phyloP scores from a whole-genome alignment of 306 rosid genomes.

The Quercus dentata region DNA sequence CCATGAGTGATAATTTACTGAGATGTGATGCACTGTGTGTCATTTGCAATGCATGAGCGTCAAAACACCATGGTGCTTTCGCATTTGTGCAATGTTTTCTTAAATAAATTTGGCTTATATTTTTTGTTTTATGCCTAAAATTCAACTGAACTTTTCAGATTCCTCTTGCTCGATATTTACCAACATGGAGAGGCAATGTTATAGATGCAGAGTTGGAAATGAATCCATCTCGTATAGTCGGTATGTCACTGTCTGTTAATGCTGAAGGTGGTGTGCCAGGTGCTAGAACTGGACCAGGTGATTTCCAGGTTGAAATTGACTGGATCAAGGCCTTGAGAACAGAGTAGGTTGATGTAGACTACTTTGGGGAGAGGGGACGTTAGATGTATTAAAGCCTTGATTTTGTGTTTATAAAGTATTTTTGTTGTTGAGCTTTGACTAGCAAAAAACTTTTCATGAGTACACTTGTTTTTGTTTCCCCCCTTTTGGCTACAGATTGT shows the following conservation, averaged over 20 bases:
- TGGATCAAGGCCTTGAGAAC: conserved; percentile 85
- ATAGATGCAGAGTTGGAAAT: conserved; percentile 76
- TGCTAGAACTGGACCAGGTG: conserved; percentile 77
- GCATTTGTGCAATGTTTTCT: neutral
- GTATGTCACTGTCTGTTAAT: conserved; percentile 86
- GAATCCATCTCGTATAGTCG: conserved; percentile 81
- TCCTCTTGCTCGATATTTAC: conserved; percentile 83
- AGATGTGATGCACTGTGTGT: neutral
- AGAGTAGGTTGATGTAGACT: conserved; percentile 20
- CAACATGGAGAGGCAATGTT: conserved; percentile 89
- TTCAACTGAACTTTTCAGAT: conserved; percentile 46
- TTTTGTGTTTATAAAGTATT: neutral
- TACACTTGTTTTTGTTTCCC: too few relatives aligned
- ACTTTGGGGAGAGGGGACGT: neutral
- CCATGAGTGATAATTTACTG: neutral
- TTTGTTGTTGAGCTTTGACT: neutral
- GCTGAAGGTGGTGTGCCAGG: conserved; percentile 85
- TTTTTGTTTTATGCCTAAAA: neutral
- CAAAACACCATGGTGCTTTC: neutral
- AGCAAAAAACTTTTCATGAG: too few relatives aligned
- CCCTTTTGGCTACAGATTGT: too few relatives aligned
- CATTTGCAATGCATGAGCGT: neutral
- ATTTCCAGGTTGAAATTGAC: conserved; percentile 76
- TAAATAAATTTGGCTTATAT: neutral
- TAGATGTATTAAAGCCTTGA: neutral